Conservation (phyloP, 2,329 filamentous ascomycete species). For the Colletotrichum euphorbiae region DNA sequence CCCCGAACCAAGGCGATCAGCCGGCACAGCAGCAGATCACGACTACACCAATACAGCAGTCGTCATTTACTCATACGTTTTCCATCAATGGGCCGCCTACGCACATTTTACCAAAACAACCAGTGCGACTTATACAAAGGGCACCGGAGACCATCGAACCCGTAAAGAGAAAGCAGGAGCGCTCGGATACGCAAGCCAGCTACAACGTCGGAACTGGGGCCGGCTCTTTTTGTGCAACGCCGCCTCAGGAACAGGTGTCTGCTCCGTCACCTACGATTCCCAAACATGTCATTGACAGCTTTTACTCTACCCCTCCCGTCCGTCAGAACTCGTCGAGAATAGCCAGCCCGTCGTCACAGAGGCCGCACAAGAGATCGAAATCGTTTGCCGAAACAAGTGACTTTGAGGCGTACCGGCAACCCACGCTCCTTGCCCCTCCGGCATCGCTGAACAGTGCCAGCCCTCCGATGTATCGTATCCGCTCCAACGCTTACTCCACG, state of each 20-base stretch:
- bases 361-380: slow-evolving; percentile 33
- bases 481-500: slow-evolving; percentile 44
- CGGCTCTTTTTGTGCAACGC: neutral
- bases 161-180: slow-evolving; percentile 7
- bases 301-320: neutral
- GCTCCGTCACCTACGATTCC: neutral
- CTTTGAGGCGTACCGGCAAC: neutral
- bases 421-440: slow-evolving; percentile 24
- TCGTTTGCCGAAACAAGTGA: slow-evolving; percentile 31
- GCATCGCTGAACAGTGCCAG: slow-evolving; percentile 20
- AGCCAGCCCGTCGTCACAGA: neutral
- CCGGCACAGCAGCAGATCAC: slow-evolving; percentile 45
- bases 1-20: slow-evolving; percentile 42
- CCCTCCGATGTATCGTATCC: slow-evolving; percentile 38
- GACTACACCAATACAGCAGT: slow-evolving; percentile 48
- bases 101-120: slow-evolving; percentile 9
- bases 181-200: neutral
- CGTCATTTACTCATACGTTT: slow-evolving; percentile 50
- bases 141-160: neutral
- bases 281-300: slow-evolving; percentile 5
- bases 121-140: slow-evolving; percentile 10
- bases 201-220: neutral
- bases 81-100: neutral
- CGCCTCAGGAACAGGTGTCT: neutral
- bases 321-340: neutral